Percentiles rank a stretch among this genome's conserved stretches.
phyloP scores from a whole-genome alignment of 2,329 filamentous ascomycete genomes.

The Thielaviopsis musarum region DNA sequence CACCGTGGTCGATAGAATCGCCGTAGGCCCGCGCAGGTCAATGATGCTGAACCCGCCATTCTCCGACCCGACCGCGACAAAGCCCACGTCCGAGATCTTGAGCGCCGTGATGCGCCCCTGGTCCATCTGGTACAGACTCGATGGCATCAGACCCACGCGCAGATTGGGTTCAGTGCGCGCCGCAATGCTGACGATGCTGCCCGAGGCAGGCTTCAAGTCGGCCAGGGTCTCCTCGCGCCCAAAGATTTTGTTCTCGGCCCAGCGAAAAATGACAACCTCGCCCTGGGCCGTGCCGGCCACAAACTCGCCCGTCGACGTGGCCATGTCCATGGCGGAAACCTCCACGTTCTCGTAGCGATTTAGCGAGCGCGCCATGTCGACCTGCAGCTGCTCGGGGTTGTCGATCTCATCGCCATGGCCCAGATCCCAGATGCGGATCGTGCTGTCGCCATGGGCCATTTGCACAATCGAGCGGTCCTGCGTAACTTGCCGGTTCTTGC shows the following conservation, averaged over 20 bases:
- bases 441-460: conserved; percentile 79
- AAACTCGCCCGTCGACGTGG: conserved; percentile 66
- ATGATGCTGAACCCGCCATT: conserved; percentile 65
- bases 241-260: conserved; percentile 62
- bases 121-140: conserved; percentile 43
- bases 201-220: conserved; percentile 37
- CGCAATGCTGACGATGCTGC: conserved; percentile 58
- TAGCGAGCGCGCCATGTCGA: conserved; percentile 70
- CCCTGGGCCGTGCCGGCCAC: conserved; percentile 65
- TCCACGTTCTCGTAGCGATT: conserved; percentile 63
- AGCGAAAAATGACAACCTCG: conserved; percentile 76
- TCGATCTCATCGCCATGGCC: conserved; percentile 89
- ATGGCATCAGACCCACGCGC: conserved; percentile 66
- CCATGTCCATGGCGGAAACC: conserved; percentile 64
- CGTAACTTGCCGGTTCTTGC: conserved; percentile 54
- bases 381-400: conserved; percentile 63
- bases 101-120: conserved; percentile 58
- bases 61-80: conserved; percentile 75
- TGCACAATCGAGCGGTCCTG: conserved; percentile 74
- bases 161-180: conserved; percentile 54
- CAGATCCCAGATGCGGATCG: conserved; percentile 80
- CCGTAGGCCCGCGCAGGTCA: conserved; percentile 69
- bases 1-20: conserved; percentile 63
- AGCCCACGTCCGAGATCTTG: conserved; percentile 82
- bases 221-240: conserved; percentile 42